Evolutionary conservation across 768 basidiomycete species (phyloP).

Genomic region (Tulasnella sp.): DNA sequence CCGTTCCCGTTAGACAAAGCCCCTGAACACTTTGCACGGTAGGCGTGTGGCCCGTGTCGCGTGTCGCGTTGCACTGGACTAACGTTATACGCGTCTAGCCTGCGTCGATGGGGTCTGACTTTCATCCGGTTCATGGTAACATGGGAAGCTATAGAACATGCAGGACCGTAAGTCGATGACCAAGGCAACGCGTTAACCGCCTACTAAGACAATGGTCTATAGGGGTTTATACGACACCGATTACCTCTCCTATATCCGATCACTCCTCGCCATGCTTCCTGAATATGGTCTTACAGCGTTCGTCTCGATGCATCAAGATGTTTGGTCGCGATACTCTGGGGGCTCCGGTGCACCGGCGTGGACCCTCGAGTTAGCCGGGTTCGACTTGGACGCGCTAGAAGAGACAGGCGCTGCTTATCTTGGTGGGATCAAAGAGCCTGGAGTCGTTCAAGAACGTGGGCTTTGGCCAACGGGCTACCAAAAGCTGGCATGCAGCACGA

Average conservation of each 20-base stretch:
- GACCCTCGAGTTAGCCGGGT: constrained; percentile 80
- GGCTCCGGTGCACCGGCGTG: constrained; percentile 96
- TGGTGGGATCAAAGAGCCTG: constrained; percentile 63
- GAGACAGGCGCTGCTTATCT: constrained; percentile 83
- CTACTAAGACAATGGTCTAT: not conserved
- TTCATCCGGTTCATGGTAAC: constrained; percentile 87
- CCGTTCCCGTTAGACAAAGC: constrained; percentile 90
- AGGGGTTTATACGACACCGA: constrained; percentile 72
- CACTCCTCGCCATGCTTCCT: constrained; percentile 57
- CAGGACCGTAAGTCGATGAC: constrained; percentile 60
- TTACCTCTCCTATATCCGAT: constrained; percentile 70
- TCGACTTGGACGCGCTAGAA: constrained; percentile 71
- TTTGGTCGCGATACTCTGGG: constrained; percentile 90
- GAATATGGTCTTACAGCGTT: constrained; percentile 64
- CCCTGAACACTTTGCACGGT: constrained; percentile 64
- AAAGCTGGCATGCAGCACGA: constrained; percentile 85
- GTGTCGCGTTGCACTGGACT: not conserved
- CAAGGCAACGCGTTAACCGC: not conserved
- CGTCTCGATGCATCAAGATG: constrained; percentile 83
- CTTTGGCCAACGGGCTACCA: constrained; percentile 92
- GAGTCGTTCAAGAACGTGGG: constrained; percentile 66
- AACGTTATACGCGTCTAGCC: constrained; percentile 7
- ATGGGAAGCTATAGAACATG: constrained; percentile 96
- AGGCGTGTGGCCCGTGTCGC: not conserved
- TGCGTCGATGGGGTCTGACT: constrained; percentile 79